Base-by-base conservation (phyloP, 768 basidiomycete genomes). In the Multifurca ochricompacta region DNA sequence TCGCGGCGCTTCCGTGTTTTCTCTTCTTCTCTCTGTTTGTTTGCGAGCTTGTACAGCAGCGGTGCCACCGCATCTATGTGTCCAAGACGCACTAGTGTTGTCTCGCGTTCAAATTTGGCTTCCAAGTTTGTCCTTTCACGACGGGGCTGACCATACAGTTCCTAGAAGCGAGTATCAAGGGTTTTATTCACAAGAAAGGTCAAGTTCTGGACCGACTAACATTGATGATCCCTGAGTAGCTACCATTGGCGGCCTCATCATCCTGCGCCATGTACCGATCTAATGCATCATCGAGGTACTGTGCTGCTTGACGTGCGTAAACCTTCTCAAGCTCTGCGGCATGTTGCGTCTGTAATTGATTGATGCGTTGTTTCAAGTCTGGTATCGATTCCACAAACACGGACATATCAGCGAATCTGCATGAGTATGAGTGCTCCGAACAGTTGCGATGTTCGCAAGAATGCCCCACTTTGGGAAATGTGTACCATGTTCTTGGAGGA, bases 201-300 rank as follows among this genome's bases (percentile, higher is more conserved):
- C n/a, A n/a, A n/a, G n/a, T 16, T 25, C 19, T 31, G 37, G 19
- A 58, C 47, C 14, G 27, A 51, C 54, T 13, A 21, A 59, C 58
- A 11, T 58, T 34, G 43, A 57, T 43, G 9, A 18, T 16, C 18
- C 16, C 42, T 3, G 37, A 44, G 21, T 51, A 51, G 43, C 16
- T 34, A 27, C 16, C 21, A n/a, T 31, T 13, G 13, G 36, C 13
- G 36, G 40, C 47, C 10, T 62, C 62, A 37, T 63, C 62, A 37
- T 44, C 40, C 41, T 42, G 54, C 31, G 56, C 45, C 4, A 54
- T 30, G 35, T 62, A 62, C 13, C 55, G 54, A 53, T 70, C 70
- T 19, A 63, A 35, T 36, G 69, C 68, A 25, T 70, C 70, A 28
- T 73, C 67, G 34, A 51, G 58, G 37, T 71, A 67, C 32, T 69